Evolutionary conservation across 2,329 filamentous ascomycete species (phyloP), one percentile per base, ranked within the genome.

Genomic region (Colletotrichum magnum): DNA sequence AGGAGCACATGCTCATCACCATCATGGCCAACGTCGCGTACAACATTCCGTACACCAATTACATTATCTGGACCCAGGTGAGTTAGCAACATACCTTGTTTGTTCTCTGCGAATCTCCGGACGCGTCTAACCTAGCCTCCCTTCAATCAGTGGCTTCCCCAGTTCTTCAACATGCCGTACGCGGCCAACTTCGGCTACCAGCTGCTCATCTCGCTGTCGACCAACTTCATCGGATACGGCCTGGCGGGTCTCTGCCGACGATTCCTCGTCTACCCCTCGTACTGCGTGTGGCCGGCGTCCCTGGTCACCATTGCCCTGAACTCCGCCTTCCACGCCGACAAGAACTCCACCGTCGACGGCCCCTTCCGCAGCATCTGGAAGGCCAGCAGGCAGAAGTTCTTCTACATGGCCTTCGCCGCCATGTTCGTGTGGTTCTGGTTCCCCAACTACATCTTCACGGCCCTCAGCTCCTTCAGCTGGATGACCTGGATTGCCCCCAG

Each of bases 1-100:
- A 88, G 75, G 86, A 88, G 75, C 86, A 88, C 75, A 83, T 84
- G 75, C 77, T 88, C 39, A 82, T 87, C 64, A 83, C 83, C n/a
- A 82, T 86, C 73, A 86, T 86, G 83, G 85, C 89, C 59, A 88
- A 89, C 74, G 84, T 83, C 15, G 79, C 79, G 21, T 81, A 76
- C 72, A 78, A 79, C 62, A 75, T 76, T 5, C 82, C 82, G 0
- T 85, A 84, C 72, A 84, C 82, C 3, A 77, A 79, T 72, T 80
- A 82, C 72, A 82, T 84, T 57, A 79, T 83, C 64, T 83, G 80
- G 80, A 79, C 78, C 9, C 83, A 85, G 71, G 76, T 81, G 77
- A 24, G 45, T 48, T 18, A 2, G 10, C 2, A 36, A 36, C 32
- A 36, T 36, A 36, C 18, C 18, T 48, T 48, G 9, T 48, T 48